Evolutionary conservation across 148 eudicot genomes (phyloP).

Genomic region (Gaultheria prostrata): DNA sequence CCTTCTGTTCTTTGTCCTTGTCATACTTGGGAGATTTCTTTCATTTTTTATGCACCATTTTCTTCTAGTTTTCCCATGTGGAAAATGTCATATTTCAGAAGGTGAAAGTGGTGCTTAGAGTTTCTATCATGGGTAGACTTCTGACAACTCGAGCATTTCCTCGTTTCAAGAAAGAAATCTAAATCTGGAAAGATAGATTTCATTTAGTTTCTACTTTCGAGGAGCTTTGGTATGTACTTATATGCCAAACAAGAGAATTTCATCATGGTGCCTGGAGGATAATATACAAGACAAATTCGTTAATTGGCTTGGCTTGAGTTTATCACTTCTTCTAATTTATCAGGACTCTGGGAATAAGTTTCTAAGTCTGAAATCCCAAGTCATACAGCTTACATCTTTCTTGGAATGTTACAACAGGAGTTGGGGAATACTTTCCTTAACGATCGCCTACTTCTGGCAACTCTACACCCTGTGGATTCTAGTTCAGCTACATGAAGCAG

Average conservation of each 20-base stretch:
- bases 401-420: conserved; percentile 53
- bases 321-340: neutral
- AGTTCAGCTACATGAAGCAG: conserved; percentile 99
- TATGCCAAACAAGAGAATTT: neutral
- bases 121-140: neutral
- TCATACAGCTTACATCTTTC: neutral
- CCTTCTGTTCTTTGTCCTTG: too few species aligned
- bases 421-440: conserved; percentile 92
- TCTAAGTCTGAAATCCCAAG: neutral
- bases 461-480: conserved; percentile 95
- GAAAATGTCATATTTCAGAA: too few species aligned
- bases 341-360: neutral
- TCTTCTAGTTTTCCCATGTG: too few species aligned
- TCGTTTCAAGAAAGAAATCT: neutral
- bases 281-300: neutral
- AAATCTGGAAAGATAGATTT: neutral
- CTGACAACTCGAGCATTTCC: neutral
- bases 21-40: too few species aligned
- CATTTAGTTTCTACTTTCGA: neutral
- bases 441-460: conserved; percentile 91
- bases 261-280: neutral
- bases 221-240: neutral
- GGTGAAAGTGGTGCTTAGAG: too few species aligned
- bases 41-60: too few species aligned
- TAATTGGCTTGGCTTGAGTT: neutral